Conservation (phyloP, 2,329 filamentous ascomycete species). For the Aspergillus felis region DNA sequence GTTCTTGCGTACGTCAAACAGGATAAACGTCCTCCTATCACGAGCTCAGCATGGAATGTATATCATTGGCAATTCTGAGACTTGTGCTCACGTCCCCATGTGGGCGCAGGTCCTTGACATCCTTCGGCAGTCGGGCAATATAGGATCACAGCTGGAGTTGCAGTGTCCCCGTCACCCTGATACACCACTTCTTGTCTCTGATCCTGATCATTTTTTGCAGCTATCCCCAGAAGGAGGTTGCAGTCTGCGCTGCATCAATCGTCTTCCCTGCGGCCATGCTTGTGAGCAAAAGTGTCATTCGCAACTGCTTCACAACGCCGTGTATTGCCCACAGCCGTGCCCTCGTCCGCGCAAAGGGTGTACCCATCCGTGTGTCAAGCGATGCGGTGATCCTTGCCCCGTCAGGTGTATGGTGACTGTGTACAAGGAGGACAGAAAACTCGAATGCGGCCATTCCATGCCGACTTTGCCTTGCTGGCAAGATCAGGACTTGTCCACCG, state of each 20-base stretch:
- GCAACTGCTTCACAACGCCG: conserved; percentile 38
- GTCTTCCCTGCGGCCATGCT: conserved; percentile 44
- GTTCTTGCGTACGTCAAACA: conserved; percentile 63
- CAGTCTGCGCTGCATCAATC: conserved; percentile 44
- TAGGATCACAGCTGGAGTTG: conserved; percentile 53
- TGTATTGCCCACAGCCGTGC: conserved; percentile 42
- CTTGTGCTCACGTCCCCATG: conserved; percentile 56
- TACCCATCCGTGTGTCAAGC: conserved; percentile 38
- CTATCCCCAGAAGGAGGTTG: conserved; percentile 62
- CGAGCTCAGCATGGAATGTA: conserved; percentile 68
- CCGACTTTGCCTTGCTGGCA: conserved; percentile 32
- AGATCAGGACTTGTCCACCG: conserved; percentile 40
- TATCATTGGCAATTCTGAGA: conserved; percentile 63
- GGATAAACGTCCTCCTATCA: conserved; percentile 66
- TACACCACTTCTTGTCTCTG: conserved; percentile 46
- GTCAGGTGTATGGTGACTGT: conserved; percentile 30
- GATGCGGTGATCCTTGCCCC: conserved; percentile 42
- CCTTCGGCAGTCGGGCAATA: conserved; percentile 42
- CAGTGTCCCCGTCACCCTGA: conserved; percentile 60
- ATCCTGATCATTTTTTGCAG: conserved; percentile 56
- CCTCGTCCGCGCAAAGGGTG: conserved; percentile 34
- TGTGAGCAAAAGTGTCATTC: conserved; percentile 47
- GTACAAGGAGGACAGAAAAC: conserved; percentile 17
- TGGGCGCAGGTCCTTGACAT: conserved; percentile 58
- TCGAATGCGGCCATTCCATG: conserved; percentile 29